Base-by-base conservation (phyloP, 2,329 filamentous ascomycete species). In the Setomelanomma holmii region DNA sequence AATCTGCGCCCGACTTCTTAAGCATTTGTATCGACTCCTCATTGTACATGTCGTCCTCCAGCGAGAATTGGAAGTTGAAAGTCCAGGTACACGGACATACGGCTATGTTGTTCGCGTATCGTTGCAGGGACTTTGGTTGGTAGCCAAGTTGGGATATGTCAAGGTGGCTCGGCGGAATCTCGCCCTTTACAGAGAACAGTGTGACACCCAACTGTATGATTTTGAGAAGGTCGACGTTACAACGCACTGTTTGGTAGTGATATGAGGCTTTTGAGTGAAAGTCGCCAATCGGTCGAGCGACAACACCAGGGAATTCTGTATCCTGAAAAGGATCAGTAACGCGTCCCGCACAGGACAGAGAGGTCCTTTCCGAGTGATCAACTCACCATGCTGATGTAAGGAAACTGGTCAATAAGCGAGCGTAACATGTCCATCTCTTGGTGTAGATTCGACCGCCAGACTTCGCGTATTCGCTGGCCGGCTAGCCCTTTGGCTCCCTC, bases 171-270 rank as follows among this genome's bases (percentile, higher is more conserved):
- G 91, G 90, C 1, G 91, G 91, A 1, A 91, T 86, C 63, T 98
- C 91, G 54, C 95, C 95, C 56, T 96, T 89, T 53, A 92, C 84
- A 58, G 91, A 93, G 79, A 97, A 98, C 14, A 99, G 81, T 3
- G 93, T 96, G 65, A 99, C 89, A 52, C 95, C 95, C 51, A 99
- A 89, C 74, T 99, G 95, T 60, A 99, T 98, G 63, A 98, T 93
- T 75, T 96, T 97, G 68, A 99, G 85, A 69, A 99, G 86, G 72
- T 99, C 95, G 68, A 99, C 95, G 72, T 99, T 99, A 66, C 92
- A 96, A 56, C 95, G 90, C 40, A 99, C 83, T 55, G 93, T 98
- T 80, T 99, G 95, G 78, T 99, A 99, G 74, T 99, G 95, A 72
- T 99, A 99, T 68, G 97, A 93, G 61, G 92, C 95, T 79, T 97